A percentile compares a stretch with the other conserved stretches of the same genome.
These are phyloP conservation scores for Monosporascus sp. DNA, from an alignment of 2,329 filamentous ascomycete genomes.

Conservation along the genomic window DNA sequence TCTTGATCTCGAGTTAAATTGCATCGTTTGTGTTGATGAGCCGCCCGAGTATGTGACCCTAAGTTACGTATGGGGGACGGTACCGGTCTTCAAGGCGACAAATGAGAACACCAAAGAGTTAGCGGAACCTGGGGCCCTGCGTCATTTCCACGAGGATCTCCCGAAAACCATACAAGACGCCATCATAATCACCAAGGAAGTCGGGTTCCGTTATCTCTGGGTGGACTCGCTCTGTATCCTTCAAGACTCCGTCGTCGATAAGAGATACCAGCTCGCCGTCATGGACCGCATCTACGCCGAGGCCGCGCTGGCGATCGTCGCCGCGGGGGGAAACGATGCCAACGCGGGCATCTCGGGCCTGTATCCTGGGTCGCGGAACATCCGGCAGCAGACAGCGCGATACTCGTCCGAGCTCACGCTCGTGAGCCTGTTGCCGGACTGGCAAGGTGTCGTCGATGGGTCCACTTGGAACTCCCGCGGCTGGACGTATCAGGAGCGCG, in stretches of 20 bases:
- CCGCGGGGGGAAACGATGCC: slow-evolving; percentile 4
- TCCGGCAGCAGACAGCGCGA: background rate
- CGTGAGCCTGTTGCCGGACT: background rate
- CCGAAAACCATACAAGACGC: slow-evolving; percentile 16
- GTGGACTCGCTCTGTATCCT: slow-evolving; percentile 22
- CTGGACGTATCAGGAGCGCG: background rate
- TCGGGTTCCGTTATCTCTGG: slow-evolving; percentile 18
- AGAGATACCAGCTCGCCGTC: slow-evolving; percentile 8
- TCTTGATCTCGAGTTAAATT: background rate
- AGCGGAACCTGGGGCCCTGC: background rate
- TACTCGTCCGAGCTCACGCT: slow-evolving; percentile 4
- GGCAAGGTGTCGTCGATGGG: background rate
- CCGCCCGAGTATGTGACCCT: slow-evolving; percentile 1
- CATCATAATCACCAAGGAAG: slow-evolving; percentile 8
- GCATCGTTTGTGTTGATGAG: background rate
- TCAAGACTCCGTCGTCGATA: slow-evolving; percentile 16
- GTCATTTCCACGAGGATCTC: background rate
- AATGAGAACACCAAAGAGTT: background rate
- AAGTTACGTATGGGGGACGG: slow-evolving; percentile 7
- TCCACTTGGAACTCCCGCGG: slow-evolving; percentile 8
- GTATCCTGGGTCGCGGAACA: background rate
- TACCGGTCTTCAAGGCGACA: slow-evolving; percentile 1
- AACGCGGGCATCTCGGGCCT: slow-evolving; percentile 1
- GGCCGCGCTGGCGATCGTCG: slow-evolving; percentile 7
- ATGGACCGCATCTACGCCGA: slow-evolving; percentile 16